Evolutionary conservation across 331 rosid genomes (phyloP), one percentile per base, ranked within the genome.

Genomic region (Saraca asoca): DNA sequence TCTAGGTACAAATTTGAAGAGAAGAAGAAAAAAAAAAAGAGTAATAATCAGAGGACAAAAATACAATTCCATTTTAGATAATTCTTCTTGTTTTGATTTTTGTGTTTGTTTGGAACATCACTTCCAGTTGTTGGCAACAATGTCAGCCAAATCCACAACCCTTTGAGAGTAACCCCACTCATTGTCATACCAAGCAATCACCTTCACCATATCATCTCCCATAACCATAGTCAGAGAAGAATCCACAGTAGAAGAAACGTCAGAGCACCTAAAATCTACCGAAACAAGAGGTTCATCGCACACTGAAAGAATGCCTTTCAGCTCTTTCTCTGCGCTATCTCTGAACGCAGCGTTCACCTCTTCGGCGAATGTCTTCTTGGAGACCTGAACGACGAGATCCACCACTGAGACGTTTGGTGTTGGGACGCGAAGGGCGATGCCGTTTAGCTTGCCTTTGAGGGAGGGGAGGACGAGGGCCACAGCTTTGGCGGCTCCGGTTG

Each of bases 101-200:
- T n/a, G n/a, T n/a, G n/a, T n/a, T n/a, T 17, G 39, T 52, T 41
- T 48, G 11, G 2, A 10, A 43, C 54, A n/a, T 87, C 91, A 87
- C 79, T 87, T 93, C 98, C 96, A 93, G 48, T 80, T 84, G 72
- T 87, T 46, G 87, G 98, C 97, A 75, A 93, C 98, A 80, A 93
- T 90, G 85, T 93, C 66, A 64, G 98, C 98, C 85, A 93, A 82
- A 82, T 93, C 98, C 29, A 93, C 98, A 12, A 93, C 98, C 86
- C 97, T 83, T 72, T 93, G 98, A 5, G 97, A 93, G 87, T 93
- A 93, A 53, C 98, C 98, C 98, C 97, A 90, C 55, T 93, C 97
- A 5, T 93, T 93, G 42, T 93, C 98, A 65, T 90, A 93, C 98
- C 98, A 93, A 50, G 98, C 98, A 71, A 93, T 93, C 31, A 93